Evolutionary conservation across 805 yeast genomes (phyloP), one percentile per base, ranked within the genome.

Genomic region (Hagleromyces aurorensis): DNA sequence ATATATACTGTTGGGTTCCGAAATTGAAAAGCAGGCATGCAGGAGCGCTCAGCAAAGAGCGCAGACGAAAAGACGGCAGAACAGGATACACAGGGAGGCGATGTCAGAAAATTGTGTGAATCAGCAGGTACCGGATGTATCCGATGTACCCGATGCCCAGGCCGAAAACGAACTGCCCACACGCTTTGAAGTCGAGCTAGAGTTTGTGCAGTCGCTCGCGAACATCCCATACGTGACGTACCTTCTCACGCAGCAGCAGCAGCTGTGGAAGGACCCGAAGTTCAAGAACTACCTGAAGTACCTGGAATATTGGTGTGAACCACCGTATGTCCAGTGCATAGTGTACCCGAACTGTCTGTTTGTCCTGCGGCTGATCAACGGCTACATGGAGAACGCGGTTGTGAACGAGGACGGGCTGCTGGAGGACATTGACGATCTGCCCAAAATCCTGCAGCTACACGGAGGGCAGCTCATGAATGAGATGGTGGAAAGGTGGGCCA

Each of bases 161-260:
- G 16, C 17, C 10, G 16, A 21, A 7, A 12, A 16, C 26, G 25
- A 11, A 4, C 41, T 43, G n/a, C 96, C 81, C 39, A 75, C 72
- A 27, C 44, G 74, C 49, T 38, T 53, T 30, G 61, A 55, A 39
- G 51, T 57, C 7, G 60, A 55, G 37, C 33, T 56, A 16, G 61
- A 82, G 71, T 89, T 89, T 58, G 93, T 89, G 3, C 97, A 89
- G 58, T 78, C 94, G 10, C 65, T 89, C 19, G 84, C 95, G 3
- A 91, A 89, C 55, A 75, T 89, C 25, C 94, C 80, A 53, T 89
- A 87, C 50, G 67, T 89, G 33, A 78, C 84, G 41, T 86, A 75
- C 47, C 64, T 89, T 15, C 38, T 52, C 13, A 95, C 96, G 3
- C 96, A 87, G 55, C 81, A 77, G 43, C 81, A 77, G 43, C 76